These are phyloP conservation scores for Trichocladium antarcticum DNA, from an alignment of 495 filamentous ascomycete species.

Conservation along the genomic window DNA sequence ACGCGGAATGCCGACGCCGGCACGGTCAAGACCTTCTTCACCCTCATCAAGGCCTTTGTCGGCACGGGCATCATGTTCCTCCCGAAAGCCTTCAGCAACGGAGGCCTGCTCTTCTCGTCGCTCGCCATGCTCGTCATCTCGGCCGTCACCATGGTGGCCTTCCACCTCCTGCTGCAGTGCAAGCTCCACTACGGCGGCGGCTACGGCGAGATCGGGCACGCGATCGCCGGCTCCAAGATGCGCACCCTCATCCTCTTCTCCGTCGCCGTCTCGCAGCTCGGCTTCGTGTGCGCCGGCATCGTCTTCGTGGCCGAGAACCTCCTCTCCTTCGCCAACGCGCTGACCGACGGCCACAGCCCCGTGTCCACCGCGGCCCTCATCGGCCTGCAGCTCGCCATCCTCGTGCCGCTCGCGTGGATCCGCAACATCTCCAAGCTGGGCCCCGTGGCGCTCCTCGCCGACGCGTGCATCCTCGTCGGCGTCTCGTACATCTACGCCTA, in stretches of 20 bases:
- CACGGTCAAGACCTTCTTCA: slow-evolving; percentile 56
- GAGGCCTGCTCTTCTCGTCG: slow-evolving; percentile 54
- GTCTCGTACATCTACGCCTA: slow-evolving; percentile 53
- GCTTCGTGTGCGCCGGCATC: slow-evolving; percentile 55
- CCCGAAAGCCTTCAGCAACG: slow-evolving; percentile 56
- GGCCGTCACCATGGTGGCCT: slow-evolving; percentile 46
- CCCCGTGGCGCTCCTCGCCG: slow-evolving; percentile 47
- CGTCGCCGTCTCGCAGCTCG: slow-evolving; percentile 55
- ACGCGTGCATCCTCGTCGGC: slow-evolving; percentile 52
- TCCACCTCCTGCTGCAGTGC: slow-evolving; percentile 51
- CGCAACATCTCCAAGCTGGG: slow-evolving; percentile 56
- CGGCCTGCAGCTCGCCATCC: slow-evolving; percentile 42
- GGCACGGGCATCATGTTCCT: slow-evolving; percentile 61
- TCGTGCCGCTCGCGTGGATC: slow-evolving; percentile 50
- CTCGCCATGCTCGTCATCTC: slow-evolving; percentile 48
- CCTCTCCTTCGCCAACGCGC: slow-evolving; percentile 44
- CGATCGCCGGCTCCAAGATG: slow-evolving; percentile 42
- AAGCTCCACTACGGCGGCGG: slow-evolving; percentile 43
- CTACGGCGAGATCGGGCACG: slow-evolving; percentile 52
- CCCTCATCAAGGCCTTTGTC: slow-evolving; percentile 53
- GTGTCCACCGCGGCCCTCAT: slow-evolving; percentile 42
- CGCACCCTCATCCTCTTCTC: slow-evolving; percentile 45
- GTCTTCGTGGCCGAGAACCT: slow-evolving; percentile 59
- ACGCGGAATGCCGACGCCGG: slow-evolving; percentile 42
- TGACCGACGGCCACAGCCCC: slow-evolving; percentile 29